phyloP scores from a whole-genome alignment of 2,329 filamentous ascomycete genomes.

The Tolypocladium capitatum region DNA sequence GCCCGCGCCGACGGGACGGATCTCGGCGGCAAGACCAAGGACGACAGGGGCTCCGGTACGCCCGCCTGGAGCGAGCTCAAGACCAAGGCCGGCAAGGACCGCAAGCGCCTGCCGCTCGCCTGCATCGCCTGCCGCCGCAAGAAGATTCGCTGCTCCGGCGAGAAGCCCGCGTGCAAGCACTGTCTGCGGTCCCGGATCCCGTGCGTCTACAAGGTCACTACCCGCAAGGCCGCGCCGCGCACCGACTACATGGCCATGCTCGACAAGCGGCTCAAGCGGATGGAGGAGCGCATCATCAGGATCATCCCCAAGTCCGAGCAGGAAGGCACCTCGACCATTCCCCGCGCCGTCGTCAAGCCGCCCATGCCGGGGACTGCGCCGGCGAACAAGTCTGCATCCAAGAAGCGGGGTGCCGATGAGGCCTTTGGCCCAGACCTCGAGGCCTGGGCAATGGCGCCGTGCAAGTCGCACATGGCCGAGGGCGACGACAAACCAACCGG shows the following conservation, averaged over 20 bases:
- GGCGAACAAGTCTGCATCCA: constrained; percentile 34
- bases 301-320: constrained; percentile 80
- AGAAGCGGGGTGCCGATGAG: constrained; percentile 76
- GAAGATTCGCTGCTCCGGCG: constrained; percentile 94
- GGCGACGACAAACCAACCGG: constrained; percentile 28
- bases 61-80: constrained; percentile 73
- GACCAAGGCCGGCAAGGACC: constrained; percentile 88
- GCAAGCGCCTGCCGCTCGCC: constrained; percentile 81
- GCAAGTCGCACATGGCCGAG: constrained; percentile 36
- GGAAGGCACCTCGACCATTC: constrained; percentile 51
- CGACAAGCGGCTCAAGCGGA: constrained; percentile 86
- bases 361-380: constrained; percentile 44
- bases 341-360: constrained; percentile 75
- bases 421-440: constrained; percentile 75
- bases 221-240: constrained; percentile 80
- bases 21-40: constrained; percentile 37
- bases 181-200: constrained; percentile 84
- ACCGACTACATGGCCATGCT: constrained; percentile 99
- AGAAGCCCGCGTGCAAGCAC: constrained; percentile 96
- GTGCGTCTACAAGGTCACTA: constrained; percentile 95
- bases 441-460: constrained; percentile 57
- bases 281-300: constrained; percentile 97
- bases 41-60: constrained; percentile 43
- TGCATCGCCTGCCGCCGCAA: constrained; percentile 94
- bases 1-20: constrained; percentile 40